A percentile compares a stretch with the other conserved stretches of the same genome.
Evolutionary conservation across 208 protist species (phyloP).

Genomic region (Crithidia bombi): DNA sequence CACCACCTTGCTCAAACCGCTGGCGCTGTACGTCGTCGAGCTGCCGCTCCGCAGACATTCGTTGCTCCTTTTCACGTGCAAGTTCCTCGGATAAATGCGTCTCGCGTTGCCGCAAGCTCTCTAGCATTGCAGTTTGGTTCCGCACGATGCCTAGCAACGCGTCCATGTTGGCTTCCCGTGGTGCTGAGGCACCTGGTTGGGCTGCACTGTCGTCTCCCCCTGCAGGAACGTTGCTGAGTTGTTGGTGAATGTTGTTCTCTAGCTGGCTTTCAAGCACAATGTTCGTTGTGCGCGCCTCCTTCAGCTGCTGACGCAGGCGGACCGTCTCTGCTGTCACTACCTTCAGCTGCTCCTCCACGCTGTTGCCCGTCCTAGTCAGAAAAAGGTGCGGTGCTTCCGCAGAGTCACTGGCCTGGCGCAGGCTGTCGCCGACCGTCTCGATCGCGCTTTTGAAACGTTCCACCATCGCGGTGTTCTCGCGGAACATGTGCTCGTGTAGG

Average conservation of each 20-base stretch:
- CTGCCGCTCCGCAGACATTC: slow-evolving; percentile 40
- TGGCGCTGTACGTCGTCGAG: slow-evolving; percentile 49
- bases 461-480: slow-evolving; percentile 84
- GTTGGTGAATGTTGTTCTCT: slow-evolving; percentile 55
- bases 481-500: slow-evolving; percentile 84
- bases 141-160: slow-evolving; percentile 61
- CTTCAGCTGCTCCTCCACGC: slow-evolving; percentile 54
- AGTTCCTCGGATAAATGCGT: slow-evolving; percentile 63
- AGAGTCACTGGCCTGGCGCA: slow-evolving; percentile 22
- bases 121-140: slow-evolving; percentile 78
- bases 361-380: slow-evolving; percentile 12
- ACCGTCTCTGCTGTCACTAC: slow-evolving; percentile 72
- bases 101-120: slow-evolving; percentile 80
- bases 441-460: slow-evolving; percentile 83
- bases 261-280: slow-evolving; percentile 81
- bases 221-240: slow-evolving; percentile 12
- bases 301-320: slow-evolving; percentile 68
- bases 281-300: slow-evolving; percentile 60
- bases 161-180: slow-evolving; percentile 30
- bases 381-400: slow-evolving; percentile 15
- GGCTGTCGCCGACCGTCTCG: slow-evolving; percentile 47
- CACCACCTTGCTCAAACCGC: slow-evolving; percentile 65
- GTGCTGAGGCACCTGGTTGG: slow-evolving; percentile 3
- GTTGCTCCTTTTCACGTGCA: slow-evolving; percentile 49
- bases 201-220: background rate